These are phyloP conservation scores for Anthracocystis panici-leucophaei DNA, from an alignment of 1,284 basidiomycete species.

Conservation along the genomic window DNA sequence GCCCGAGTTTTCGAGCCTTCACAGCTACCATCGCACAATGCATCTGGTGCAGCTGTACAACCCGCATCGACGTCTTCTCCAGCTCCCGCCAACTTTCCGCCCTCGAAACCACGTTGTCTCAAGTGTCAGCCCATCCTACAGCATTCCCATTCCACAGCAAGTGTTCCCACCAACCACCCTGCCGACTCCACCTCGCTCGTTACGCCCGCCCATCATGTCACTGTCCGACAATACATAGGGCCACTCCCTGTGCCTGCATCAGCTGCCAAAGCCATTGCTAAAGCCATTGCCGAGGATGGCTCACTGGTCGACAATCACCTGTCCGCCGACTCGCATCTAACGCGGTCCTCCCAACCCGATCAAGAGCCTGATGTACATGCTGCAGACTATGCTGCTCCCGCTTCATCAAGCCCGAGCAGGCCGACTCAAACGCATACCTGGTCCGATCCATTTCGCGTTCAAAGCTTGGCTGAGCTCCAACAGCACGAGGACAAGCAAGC, in stretches of 20 bases:
- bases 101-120: constrained; percentile 22
- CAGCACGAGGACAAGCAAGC: not conserved
- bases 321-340: not conserved
- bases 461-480: not conserved
- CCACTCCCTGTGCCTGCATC: constrained; percentile 41
- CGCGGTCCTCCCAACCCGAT: constrained; percentile 1
- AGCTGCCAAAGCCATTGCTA: constrained; percentile 39
- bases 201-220: constrained; percentile 27
- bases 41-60: constrained; percentile 4
- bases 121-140: constrained; percentile 36
- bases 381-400: constrained; percentile 6
- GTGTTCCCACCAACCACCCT: constrained; percentile 15
- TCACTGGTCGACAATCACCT: not conserved
- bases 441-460: constrained; percentile 17
- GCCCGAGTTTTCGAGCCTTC: constrained; percentile 17
- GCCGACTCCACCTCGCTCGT: constrained; percentile 18
- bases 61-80: not conserved
- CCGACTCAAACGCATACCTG: constrained; percentile 9
- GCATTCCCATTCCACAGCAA: constrained; percentile 25
- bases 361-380: constrained; percentile 13
- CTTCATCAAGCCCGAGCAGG: not conserved
- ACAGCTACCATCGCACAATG: constrained; percentile 1
- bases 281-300: constrained; percentile 43
- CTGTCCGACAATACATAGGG: constrained; percentile 46
- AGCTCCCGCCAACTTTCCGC: constrained; percentile 23